Evolutionary conservation across 78 protist genomes (phyloP).

Genomic region (Chrysochromulina parva): DNA sequence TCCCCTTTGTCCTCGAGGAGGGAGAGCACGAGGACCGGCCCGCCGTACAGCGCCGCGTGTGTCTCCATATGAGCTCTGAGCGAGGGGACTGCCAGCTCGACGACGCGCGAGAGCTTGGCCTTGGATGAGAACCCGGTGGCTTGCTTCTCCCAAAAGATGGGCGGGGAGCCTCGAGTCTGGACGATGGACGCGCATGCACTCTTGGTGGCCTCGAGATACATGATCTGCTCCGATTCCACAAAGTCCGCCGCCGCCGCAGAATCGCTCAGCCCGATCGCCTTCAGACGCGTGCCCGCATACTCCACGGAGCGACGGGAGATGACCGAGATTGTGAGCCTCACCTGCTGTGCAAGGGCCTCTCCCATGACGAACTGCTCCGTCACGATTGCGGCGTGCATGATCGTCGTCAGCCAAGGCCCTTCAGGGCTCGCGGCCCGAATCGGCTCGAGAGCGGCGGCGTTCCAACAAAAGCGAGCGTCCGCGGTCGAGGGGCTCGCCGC

Average conservation of each 20-base stretch:
- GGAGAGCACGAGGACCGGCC: no score
- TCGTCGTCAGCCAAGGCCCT: conserved; percentile 3
- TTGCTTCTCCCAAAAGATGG: no score
- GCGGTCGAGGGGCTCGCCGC: no score
- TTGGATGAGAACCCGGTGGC: no score
- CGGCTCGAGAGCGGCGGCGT: not conserved
- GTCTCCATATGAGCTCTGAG: no score
- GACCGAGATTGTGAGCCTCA: not conserved
- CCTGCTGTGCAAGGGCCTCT: no score
- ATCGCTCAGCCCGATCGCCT: not conserved
- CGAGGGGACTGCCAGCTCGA: no score
- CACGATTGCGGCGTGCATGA: not conserved
- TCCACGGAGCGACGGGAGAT: not conserved
- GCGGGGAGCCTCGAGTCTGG: no score
- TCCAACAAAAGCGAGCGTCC: not conserved
- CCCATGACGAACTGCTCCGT: not conserved
- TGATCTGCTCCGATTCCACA: not conserved
- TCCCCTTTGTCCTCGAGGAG: no score
- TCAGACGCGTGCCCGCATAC: conserved; percentile 19
- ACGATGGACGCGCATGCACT: no score
- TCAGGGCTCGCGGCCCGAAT: not conserved
- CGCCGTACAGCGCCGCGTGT: no score
- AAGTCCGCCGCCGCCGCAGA: not conserved
- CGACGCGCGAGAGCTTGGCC: no score
- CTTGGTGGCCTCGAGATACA: not conserved